Conservation (phyloP, 805 yeast species). For the Lipomyces chichibuensis region DNA sequence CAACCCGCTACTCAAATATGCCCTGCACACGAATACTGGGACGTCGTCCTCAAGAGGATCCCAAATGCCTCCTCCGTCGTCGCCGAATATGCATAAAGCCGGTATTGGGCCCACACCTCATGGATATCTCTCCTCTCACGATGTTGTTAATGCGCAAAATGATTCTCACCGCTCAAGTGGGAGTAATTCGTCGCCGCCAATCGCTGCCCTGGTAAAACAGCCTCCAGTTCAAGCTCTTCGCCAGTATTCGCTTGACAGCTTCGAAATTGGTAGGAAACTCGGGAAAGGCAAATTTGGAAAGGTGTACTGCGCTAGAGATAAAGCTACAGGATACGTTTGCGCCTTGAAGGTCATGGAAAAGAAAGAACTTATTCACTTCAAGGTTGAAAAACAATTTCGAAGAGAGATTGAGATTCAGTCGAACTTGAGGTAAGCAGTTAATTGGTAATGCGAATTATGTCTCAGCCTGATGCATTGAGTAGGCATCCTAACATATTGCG, state of each 20-base stretch:
- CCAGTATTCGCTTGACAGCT: constrained; percentile 58
- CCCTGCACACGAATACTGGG: constrained; percentile 20
- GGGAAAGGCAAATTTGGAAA: constrained; percentile 95
- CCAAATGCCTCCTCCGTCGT: constrained; percentile 34
- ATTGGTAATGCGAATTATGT: not conserved
- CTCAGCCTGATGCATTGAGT: not conserved
- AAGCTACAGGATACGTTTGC: constrained; percentile 72
- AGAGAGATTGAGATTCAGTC: constrained; percentile 93
- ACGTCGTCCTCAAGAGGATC: constrained; percentile 14
- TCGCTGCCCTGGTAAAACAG: constrained; percentile 14
- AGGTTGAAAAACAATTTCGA: constrained; percentile 81
- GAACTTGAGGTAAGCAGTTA: constrained; percentile 47
- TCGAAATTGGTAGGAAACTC: constrained; percentile 81
- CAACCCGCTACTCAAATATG: constrained; percentile 32
- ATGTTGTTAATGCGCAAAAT: constrained; percentile 15
- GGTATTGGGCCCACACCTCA: constrained; percentile 17
- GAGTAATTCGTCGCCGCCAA: constrained; percentile 13
- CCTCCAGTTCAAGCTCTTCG: constrained; percentile 22
- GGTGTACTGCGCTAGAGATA: constrained; percentile 86
- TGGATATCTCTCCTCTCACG: constrained; percentile 30
- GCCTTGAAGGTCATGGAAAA: constrained; percentile 93
- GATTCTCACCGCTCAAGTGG: constrained; percentile 6
- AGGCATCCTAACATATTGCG: constrained; percentile 79
- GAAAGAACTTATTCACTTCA: constrained; percentile 69
- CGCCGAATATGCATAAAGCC: constrained; percentile 32